Evolutionary conservation across 164 flowering plant genomes (phyloP).

Genomic region (Tetracentron sinense): DNA sequence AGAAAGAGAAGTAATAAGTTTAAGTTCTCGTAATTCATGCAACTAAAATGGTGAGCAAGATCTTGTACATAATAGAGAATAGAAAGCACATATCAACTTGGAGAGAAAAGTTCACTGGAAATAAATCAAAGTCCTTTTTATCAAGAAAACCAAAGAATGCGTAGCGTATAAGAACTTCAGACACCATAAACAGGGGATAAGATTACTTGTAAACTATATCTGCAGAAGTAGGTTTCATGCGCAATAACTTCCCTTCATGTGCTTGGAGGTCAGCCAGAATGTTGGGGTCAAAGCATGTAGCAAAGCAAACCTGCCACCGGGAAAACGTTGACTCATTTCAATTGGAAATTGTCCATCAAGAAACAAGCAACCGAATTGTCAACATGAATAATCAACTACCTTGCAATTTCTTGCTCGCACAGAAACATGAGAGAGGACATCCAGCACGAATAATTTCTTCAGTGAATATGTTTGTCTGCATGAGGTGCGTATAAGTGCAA

Average conservation of each 20-base stretch:
- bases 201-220: slow-evolving; percentile 77
- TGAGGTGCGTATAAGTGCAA: slow-evolving; percentile 8
- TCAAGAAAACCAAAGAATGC: background rate
- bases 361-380: background rate
- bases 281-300: slow-evolving; percentile 84
- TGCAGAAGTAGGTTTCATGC: slow-evolving; percentile 71
- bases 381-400: slow-evolving; percentile 30
- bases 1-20: background rate
- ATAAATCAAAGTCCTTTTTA: background rate
- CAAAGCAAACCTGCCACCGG: slow-evolving; percentile 76
- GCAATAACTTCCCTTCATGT: slow-evolving; percentile 65
- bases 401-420: slow-evolving; percentile 97
- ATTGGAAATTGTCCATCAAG: background rate
- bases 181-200: background rate
- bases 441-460: slow-evolving; percentile 98
- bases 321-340: background rate
- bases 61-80: background rate
- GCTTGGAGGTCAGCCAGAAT: slow-evolving; percentile 65
- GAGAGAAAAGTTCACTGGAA: background rate
- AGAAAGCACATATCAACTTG: background rate
- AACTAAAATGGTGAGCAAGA: background rate
- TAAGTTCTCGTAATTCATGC: slow-evolving; percentile 2
- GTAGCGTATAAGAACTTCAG: slow-evolving; percentile 1
- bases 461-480: slow-evolving; percentile 86
- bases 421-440: slow-evolving; percentile 96